Base-by-base conservation (phyloP, 352 stramenopile genomes). In the Pythium monospermum region DNA sequence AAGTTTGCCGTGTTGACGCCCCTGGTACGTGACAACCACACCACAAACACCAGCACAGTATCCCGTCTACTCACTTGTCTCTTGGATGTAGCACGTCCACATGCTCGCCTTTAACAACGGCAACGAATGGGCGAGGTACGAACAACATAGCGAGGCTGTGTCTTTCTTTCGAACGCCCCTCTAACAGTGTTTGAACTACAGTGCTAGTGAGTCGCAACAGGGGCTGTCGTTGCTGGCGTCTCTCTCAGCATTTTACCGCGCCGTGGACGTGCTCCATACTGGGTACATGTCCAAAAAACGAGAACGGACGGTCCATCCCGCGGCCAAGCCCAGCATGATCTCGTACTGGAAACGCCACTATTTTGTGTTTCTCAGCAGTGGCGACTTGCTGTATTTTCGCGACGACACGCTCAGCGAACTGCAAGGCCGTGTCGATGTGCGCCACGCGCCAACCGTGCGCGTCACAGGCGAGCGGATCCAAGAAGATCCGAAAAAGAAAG, bases 271-370 rank as follows among this genome's bases (percentile, higher is more conserved):
- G 7, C 69, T 91, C 19, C 81, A 91, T 60, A 63, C 66, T 1
- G 78, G 78, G 1, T 85, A 64, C 53, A 87, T 91, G 74, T 73
- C 76, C 16, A 91, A 91, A 59, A 71, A 82, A 33, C 64, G 78
- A 36, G 81, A 91, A 37, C 69, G 78, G 12, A 91, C 83, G 11
- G 74, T 80, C 0, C 81, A 89, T 53, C 76, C 68, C 43, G 64
- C 35, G 6, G 46, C 79, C 1, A 64, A 64, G 49, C 85, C 79
- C 62, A 86, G 74, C 30, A 88, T 91, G 41, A 91, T 91, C 52
- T 85, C 81, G 41, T 88, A 86, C 59, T 91, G 81, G 81, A 91
- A 91, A 53, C 72, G 78, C 7, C 81, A 88, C 49, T 91, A 76
- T 43, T 91, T 91, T 43, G 68, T 88, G 26, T 91, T 85, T 30